Percentiles rank a stretch among this genome's conserved stretches.
Evolutionary conservation across 305 asterid genomes (phyloP).

Genomic region (Fraxinus sp.): DNA sequence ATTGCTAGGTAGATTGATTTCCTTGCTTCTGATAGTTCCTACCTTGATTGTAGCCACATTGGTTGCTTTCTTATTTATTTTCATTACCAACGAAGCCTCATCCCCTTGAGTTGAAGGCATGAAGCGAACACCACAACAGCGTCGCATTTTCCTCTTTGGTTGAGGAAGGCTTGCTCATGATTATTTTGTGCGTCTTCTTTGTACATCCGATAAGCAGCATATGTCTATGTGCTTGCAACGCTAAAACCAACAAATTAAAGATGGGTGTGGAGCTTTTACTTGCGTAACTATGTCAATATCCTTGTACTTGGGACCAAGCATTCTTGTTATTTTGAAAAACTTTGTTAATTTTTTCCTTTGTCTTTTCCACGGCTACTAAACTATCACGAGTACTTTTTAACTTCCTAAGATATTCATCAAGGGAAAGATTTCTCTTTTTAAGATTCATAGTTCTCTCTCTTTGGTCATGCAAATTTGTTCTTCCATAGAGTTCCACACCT

Average conservation of each 20-base stretch:
- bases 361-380: neutral
- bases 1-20: neutral
- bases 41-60: neutral
- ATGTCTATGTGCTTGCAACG: neutral
- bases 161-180: neutral
- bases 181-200: neutral
- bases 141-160: neutral
- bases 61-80: neutral
- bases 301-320: neutral
- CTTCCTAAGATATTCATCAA: slow-evolving; percentile 8
- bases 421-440: slow-evolving; percentile 2
- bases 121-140: neutral
- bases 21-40: neutral
- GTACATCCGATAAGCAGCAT: neutral
- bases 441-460: slow-evolving; percentile 5
- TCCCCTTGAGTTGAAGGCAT: neutral
- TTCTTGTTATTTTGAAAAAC: neutral
- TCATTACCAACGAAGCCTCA: neutral
- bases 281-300: neutral
- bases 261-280: slow-evolving; percentile 4
- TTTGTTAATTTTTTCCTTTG: neutral
- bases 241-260: neutral
- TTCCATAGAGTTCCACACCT: slow-evolving; percentile 5
- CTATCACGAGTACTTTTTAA: slow-evolving; percentile 15
- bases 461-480: neutral